Conservation (phyloP, 2,329 filamentous ascomycete species). For the Didymella exigua region DNA sequence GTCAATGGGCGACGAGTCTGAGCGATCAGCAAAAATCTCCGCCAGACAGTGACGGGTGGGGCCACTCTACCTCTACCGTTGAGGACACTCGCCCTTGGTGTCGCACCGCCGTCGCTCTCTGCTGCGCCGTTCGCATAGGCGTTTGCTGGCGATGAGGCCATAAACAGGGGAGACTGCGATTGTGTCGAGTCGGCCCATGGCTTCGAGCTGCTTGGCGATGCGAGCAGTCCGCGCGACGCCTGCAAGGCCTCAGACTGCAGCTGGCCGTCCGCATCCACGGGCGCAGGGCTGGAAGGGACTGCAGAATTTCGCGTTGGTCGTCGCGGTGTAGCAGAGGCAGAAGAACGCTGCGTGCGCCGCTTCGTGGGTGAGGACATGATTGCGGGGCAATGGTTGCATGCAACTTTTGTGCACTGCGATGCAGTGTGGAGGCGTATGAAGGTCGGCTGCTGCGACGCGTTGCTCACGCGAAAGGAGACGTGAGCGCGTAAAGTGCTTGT, state of each 20-base stretch:
- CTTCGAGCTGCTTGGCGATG: slow-evolving; percentile 55
- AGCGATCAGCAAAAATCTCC: slow-evolving; percentile 18
- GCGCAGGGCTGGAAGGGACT: slow-evolving; percentile 59
- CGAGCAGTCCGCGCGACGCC: slow-evolving; percentile 46
- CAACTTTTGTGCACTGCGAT: background rate
- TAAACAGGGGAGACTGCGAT: slow-evolving; percentile 87
- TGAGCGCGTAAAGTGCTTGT: slow-evolving; percentile 29
- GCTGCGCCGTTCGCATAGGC: slow-evolving; percentile 51
- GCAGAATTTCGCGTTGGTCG: slow-evolving; percentile 61
- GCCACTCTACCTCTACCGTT: slow-evolving; percentile 65
- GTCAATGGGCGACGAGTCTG: slow-evolving; percentile 90
- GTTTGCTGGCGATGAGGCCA: slow-evolving; percentile 64
- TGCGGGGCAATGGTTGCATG: slow-evolving; percentile 12
- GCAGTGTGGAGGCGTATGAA: slow-evolving; percentile 14
- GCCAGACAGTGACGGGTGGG: background rate
- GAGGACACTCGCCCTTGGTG: slow-evolving; percentile 69
- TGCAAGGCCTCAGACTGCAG: slow-evolving; percentile 51
- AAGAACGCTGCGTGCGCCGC: slow-evolving; percentile 61
- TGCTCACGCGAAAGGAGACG: slow-evolving; percentile 31
- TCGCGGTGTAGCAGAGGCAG: slow-evolving; percentile 61
- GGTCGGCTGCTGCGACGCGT: slow-evolving; percentile 27
- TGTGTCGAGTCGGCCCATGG: slow-evolving; percentile 55
- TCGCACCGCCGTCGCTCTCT: slow-evolving; percentile 67
- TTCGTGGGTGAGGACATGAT: slow-evolving; percentile 67
- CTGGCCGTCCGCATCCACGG: slow-evolving; percentile 51